Conservation (phyloP, 2,329 filamentous ascomycete genomes). For the Colletotrichum melonis region DNA sequence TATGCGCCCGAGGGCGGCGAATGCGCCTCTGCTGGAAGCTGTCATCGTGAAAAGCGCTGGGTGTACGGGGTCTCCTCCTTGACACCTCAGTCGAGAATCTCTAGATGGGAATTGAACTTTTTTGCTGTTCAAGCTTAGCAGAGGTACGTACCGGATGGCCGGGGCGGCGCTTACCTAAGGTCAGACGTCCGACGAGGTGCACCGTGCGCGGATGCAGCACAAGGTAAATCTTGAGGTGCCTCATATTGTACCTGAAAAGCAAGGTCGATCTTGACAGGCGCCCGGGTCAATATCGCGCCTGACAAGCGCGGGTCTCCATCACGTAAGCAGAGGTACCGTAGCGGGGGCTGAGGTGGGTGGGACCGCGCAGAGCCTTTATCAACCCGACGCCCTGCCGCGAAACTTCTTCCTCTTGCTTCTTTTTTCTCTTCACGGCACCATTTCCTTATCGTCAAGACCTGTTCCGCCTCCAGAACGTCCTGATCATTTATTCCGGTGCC, state of each 20-base stretch:
- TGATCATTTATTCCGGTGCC: constrained; percentile 93
- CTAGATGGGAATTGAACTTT: constrained; percentile 41
- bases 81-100: constrained; percentile 30
- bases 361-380: constrained; percentile 31
- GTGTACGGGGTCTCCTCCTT: constrained; percentile 22
- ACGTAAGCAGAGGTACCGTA: constrained; percentile 9
- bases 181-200: background rate
- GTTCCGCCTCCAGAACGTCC: constrained; percentile 76
- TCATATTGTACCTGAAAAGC: background rate
- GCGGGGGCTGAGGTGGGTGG: background rate
- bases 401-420: constrained; percentile 43
- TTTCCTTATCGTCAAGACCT: constrained; percentile 96
- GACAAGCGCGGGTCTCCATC: background rate
- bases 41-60: constrained; percentile 55
- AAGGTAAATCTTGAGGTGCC: background rate
- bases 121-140: constrained; percentile 37
- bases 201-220: background rate
- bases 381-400: constrained; percentile 14
- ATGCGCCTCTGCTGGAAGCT: constrained; percentile 67
- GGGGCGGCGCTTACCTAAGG: constrained; percentile 39
- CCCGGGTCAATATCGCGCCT: constrained; percentile 8
- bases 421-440: constrained; percentile 70
- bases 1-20: constrained; percentile 60
- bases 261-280: background rate
- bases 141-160: constrained; percentile 41